phyloP scores from a whole-genome alignment of 768 basidiomycete genomes.

The Cystofilobasidium macerans region DNA sequence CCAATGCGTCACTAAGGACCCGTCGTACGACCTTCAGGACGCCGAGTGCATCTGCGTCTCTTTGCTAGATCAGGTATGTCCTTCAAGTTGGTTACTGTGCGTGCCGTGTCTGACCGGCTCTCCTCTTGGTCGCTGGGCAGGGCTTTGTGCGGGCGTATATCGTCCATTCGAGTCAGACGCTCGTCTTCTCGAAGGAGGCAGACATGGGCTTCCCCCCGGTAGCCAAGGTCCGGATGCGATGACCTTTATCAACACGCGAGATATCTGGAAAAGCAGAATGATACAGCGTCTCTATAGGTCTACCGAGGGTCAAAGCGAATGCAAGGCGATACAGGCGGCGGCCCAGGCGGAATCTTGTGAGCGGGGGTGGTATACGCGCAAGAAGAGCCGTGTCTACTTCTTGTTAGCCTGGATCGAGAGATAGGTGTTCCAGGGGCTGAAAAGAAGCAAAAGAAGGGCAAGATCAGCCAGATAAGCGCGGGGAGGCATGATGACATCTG shows the following conservation, averaged over 20 bases:
- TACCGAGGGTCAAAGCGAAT: too few relatives aligned
- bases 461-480: too few relatives aligned
- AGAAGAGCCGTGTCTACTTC: constrained; percentile 1
- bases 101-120: too few relatives aligned
- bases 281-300: too few relatives aligned
- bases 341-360: too few relatives aligned
- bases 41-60: constrained; percentile 22
- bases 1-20: constrained; percentile 12
- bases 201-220: constrained; percentile 22
- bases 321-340: too few relatives aligned
- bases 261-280: too few relatives aligned
- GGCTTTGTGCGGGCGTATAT: constrained; percentile 22
- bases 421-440: constrained; percentile 26
- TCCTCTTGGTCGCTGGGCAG: neutral
- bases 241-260: too few relatives aligned
- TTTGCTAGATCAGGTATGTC: constrained; percentile 19
- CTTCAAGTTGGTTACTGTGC: too few relatives aligned
- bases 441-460: neutral
- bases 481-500: neutral
- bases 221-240: constrained; percentile 8
- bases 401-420: constrained; percentile 26
- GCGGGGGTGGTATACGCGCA: neutral
- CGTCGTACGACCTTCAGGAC: constrained; percentile 18
- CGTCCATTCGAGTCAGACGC: constrained; percentile 5
- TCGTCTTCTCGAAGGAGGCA: constrained; percentile 18